These are phyloP conservation scores for Nymphaea colorata DNA, from an alignment of 164 flowering plant species.

Conservation along the genomic window DNA sequence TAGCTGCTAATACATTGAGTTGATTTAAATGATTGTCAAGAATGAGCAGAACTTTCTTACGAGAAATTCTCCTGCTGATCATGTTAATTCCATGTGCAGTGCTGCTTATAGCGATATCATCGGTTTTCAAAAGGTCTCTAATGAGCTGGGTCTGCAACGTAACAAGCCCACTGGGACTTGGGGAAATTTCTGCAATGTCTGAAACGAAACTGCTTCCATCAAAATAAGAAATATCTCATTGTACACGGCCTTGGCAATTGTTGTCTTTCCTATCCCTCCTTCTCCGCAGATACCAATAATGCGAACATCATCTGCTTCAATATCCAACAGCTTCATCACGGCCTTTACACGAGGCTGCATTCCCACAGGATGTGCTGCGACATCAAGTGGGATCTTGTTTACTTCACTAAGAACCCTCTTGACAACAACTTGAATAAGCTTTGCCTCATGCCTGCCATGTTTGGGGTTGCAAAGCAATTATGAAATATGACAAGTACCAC, in stretches of 20 bases:
- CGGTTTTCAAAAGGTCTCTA: neutral
- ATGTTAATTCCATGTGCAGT: neutral
- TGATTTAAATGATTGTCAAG: neutral
- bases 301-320: neutral
- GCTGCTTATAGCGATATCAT: neutral
- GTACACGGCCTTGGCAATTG: conserved; percentile 1
- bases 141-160: neutral
- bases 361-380: neutral
- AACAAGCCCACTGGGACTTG: neutral
- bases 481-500: too few relatives aligned
- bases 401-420: conserved; percentile 1
- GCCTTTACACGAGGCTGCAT: neutral
- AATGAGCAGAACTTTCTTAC: neutral
- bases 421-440: neutral
- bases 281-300: neutral
- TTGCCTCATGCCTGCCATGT: conserved; percentile 1
- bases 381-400: neutral
- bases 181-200: neutral
- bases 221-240: neutral
- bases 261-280: neutral
- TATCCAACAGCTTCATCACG: neutral
- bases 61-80: neutral
- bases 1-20: neutral
- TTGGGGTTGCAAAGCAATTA: too few relatives aligned
- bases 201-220: neutral